These are phyloP conservation scores for Aphanomyces stellatus DNA, from an alignment of 352 stramenopile genomes.

Conservation along the genomic window DNA sequence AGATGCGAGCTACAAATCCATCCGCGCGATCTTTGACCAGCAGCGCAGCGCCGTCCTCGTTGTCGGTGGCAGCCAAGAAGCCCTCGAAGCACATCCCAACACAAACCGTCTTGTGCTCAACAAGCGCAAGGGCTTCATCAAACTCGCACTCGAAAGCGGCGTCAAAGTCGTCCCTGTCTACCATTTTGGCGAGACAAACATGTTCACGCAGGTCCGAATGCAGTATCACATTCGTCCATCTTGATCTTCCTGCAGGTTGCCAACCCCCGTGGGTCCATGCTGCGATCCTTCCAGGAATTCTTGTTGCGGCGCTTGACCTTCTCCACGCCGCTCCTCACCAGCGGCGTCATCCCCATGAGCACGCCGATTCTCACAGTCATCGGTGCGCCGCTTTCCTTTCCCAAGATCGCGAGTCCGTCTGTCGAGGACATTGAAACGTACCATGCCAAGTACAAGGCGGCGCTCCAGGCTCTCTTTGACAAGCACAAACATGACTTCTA, in stretches of 20 bases:
- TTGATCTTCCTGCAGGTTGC: constrained; percentile 22
- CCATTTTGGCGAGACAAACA: constrained; percentile 53
- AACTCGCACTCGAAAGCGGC: constrained; percentile 46
- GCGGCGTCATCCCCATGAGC: constrained; percentile 30
- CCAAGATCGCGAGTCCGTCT: constrained; percentile 32
- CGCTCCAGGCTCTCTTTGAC: constrained; percentile 40
- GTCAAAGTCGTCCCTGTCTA: constrained; percentile 57
- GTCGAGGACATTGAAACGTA: constrained; percentile 36
- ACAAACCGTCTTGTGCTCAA: constrained; percentile 51
- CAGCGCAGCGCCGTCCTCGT: constrained; percentile 33
- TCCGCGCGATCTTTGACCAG: constrained; percentile 25
- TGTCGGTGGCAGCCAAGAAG: constrained; percentile 40
- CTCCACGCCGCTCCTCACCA: constrained; percentile 31
- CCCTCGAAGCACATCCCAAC: constrained; percentile 34
- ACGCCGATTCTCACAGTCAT: constrained; percentile 34
- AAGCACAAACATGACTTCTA: constrained; percentile 39
- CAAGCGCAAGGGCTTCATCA: constrained; percentile 54
- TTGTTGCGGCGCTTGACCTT: constrained; percentile 36
- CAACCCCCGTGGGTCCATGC: constrained; percentile 33
- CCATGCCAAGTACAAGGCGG: constrained; percentile 35
- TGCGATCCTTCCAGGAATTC: constrained; percentile 30
- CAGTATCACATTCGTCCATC: background rate
- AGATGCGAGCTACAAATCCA: constrained; percentile 39
- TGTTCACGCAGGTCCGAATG: constrained; percentile 32
- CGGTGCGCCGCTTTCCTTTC: constrained; percentile 34